Conservation (phyloP, 495 filamentous ascomycete genomes). For the Xylaria nigripes region DNA sequence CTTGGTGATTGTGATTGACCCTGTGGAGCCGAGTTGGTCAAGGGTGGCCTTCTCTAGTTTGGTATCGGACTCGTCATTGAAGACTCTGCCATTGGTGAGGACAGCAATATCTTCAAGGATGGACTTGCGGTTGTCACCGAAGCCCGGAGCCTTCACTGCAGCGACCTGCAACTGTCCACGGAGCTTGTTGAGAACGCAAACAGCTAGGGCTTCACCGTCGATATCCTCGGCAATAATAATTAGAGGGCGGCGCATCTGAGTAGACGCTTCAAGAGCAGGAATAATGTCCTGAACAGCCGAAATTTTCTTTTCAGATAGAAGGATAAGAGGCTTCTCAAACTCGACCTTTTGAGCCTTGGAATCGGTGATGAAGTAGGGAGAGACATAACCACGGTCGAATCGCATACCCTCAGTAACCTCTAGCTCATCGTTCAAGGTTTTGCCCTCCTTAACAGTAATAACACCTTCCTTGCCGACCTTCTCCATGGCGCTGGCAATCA, state of each 20-base stretch:
- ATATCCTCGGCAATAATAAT: conserved; percentile 99
- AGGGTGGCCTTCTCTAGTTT: conserved; percentile 96
- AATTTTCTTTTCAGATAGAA: conserved; percentile 99
- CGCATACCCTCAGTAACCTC: conserved; percentile 99
- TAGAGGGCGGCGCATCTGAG: conserved; percentile 86
- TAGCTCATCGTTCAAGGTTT: conserved; percentile 95
- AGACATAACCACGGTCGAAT: conserved; percentile 97
- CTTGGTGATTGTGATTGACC: conserved; percentile 99
- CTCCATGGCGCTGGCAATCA: conserved; percentile 98
- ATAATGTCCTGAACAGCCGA: conserved; percentile 97
- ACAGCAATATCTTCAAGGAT: conserved; percentile 94
- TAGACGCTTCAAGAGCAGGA: conserved; percentile 92
- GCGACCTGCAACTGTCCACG: conserved; percentile 97
- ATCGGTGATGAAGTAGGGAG: conserved; percentile 99
- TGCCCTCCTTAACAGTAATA: conserved; percentile 98
- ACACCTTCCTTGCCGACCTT: conserved; percentile 99
- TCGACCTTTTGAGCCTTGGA: conserved; percentile 97
- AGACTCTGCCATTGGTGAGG: conserved; percentile 93
- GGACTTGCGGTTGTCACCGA: conserved; percentile 99
- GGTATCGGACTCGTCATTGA: conserved; percentile 95
- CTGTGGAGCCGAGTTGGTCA: conserved; percentile 94
- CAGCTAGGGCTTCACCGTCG: conserved; percentile 94
- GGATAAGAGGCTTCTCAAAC: conserved; percentile 98
- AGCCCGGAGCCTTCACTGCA: conserved; percentile 97
- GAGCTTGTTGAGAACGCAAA: conserved; percentile 99